A percentile compares a stretch with the other conserved stretches of the same genome.
Evolutionary conservation across 257 asterid species (phyloP).

Genomic region (Jaltomata sinuosa): DNA sequence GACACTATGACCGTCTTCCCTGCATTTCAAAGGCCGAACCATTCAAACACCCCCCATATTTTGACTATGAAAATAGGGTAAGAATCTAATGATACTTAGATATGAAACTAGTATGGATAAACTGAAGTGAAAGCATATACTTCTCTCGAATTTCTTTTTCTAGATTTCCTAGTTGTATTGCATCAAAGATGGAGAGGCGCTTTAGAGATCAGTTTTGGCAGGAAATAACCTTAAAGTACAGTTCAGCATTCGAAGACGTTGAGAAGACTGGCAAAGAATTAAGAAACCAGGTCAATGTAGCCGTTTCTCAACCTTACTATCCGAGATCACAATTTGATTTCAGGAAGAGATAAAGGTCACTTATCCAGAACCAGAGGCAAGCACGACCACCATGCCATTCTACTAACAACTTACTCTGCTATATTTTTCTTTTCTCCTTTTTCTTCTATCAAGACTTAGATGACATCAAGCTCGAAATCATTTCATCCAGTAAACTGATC

Average conservation of each 20-base stretch:
- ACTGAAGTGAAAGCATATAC: background rate
- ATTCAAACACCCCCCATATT: background rate
- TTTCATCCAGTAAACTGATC: background rate
- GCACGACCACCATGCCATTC: background rate
- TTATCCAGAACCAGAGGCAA: background rate
- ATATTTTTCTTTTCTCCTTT: background rate
- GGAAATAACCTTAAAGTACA: background rate
- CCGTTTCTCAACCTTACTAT: background rate
- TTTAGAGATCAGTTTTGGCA: background rate
- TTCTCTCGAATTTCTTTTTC: background rate
- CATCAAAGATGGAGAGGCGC: background rate
- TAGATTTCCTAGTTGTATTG: background rate
- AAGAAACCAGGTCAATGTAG: background rate
- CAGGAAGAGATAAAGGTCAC: background rate
- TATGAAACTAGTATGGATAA: background rate
- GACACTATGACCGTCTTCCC: slow-evolving; percentile 84
- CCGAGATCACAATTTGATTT: background rate
- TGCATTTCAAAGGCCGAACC: slow-evolving; percentile 23
- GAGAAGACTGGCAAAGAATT: background rate
- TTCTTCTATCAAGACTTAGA: background rate
- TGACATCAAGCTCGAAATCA: background rate
- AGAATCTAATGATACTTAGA: background rate
- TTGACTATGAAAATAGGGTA: background rate
- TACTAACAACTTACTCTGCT: background rate
- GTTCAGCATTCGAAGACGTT: background rate